Percentiles rank a stretch among this genome's conserved stretches.
These are phyloP conservation scores for Populus ilicifolia DNA, from an alignment of 345 rosid species.

Conservation along the genomic window DNA sequence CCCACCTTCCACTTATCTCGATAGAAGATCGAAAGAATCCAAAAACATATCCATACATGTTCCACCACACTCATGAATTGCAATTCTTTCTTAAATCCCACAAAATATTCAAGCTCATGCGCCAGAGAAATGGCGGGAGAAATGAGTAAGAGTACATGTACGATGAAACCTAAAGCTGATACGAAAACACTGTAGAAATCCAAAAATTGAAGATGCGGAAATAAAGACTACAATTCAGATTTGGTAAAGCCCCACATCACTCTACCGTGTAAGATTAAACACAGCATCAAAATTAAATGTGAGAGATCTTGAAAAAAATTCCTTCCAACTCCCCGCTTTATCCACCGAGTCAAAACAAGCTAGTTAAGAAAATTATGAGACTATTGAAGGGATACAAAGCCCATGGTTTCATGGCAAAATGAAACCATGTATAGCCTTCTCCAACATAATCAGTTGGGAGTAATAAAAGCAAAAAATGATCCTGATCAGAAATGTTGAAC, in stretches of 20 bases:
- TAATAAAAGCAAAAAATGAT: background rate
- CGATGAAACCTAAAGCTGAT: too few relatives aligned
- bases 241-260: background rate
- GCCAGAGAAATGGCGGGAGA: too few relatives aligned
- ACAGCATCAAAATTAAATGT: background rate
- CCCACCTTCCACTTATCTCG: background rate
- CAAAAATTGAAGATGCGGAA: background rate
- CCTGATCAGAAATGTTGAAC: background rate
- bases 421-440: conserved; percentile 5
- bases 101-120: background rate
- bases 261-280: background rate
- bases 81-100: background rate
- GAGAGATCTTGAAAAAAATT: background rate
- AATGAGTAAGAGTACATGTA: background rate
- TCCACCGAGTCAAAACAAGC: background rate
- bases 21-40: background rate
- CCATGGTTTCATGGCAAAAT: conserved; percentile 6
- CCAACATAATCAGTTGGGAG: background rate
- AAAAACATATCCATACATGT: background rate
- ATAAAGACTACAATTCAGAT: background rate
- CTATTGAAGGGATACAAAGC: background rate
- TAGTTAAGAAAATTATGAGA: background rate
- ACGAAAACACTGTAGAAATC: background rate
- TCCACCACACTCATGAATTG: background rate
- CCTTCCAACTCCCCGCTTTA: background rate